These are phyloP conservation scores for Tripidium arundinaceum DNA, from an alignment of 202 grass and related monocot species.

Conservation along the genomic window DNA sequence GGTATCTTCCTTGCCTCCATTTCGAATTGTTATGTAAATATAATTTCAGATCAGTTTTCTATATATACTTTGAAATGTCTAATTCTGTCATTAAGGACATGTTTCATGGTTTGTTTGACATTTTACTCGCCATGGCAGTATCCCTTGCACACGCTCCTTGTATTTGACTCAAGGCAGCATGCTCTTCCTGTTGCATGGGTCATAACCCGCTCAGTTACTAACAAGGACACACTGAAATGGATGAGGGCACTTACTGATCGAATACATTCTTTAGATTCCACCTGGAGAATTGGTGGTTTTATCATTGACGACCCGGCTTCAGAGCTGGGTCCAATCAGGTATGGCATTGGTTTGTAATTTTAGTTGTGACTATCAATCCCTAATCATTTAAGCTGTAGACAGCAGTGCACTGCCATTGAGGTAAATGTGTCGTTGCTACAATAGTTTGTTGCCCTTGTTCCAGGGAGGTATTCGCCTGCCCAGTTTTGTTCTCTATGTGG, in stretches of 20 bases:
- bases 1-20: slow-evolving; percentile 33
- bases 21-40: background rate
- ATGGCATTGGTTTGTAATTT: background rate
- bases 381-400: background rate
- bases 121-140: slow-evolving; percentile 59
- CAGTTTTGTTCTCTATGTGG: slow-evolving; percentile 83
- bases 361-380: background rate
- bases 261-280: slow-evolving; percentile 56
- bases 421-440: slow-evolving; percentile 1
- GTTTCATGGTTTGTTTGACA: slow-evolving; percentile 22
- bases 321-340: slow-evolving; percentile 82
- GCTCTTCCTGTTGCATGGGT: slow-evolving; percentile 84
- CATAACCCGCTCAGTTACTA: slow-evolving; percentile 79
- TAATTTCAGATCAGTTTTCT: slow-evolving; percentile 16
- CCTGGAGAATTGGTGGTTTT: slow-evolving; percentile 66
- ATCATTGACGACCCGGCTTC: slow-evolving; percentile 77
- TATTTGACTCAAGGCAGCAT: slow-evolving; percentile 80
- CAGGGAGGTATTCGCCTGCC: slow-evolving; percentile 75
- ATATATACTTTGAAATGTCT: background rate
- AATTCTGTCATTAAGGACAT: background rate
- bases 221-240: slow-evolving; percentile 73
- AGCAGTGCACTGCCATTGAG: background rate
- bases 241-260: slow-evolving; percentile 76
- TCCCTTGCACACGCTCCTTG: slow-evolving; percentile 80
- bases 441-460: background rate